phyloP scores from a whole-genome alignment of 2,329 filamentous ascomycete species.

The Pseudocercospora musae region DNA sequence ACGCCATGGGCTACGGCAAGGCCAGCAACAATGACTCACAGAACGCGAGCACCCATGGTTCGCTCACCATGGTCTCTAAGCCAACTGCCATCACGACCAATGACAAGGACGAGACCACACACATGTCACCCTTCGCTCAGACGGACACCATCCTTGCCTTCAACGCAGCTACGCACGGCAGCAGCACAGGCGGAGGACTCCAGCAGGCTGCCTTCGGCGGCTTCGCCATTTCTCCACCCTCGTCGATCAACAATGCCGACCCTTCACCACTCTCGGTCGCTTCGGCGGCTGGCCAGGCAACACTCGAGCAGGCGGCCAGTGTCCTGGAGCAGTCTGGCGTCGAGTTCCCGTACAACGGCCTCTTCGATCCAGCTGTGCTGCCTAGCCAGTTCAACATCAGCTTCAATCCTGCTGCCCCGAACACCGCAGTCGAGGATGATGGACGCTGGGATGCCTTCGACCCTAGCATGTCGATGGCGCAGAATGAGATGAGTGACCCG shows the following conservation, averaged over 20 bases:
- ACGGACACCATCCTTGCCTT: conserved; percentile 11
- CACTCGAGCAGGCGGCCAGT: conserved; percentile 14
- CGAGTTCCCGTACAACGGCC: neutral
- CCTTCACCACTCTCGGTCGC: neutral
- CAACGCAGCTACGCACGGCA: conserved; percentile 11
- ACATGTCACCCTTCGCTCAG: conserved; percentile 12
- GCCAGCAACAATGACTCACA: conserved; percentile 16
- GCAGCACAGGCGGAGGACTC: conserved; percentile 9
- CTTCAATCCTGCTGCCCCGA: conserved; percentile 22
- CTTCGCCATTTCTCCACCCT: neutral
- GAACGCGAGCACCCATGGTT: conserved; percentile 15
- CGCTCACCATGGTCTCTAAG: conserved; percentile 20
- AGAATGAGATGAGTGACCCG: conserved; percentile 81
- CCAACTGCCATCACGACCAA: conserved; percentile 19
- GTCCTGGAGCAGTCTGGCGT: neutral
- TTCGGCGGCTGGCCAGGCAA: neutral
- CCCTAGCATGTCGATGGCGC: conserved; percentile 83
- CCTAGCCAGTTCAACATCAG: conserved; percentile 17
- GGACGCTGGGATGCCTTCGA: conserved; percentile 8
- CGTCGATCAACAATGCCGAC: conserved; percentile 2
- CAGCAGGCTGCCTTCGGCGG: neutral
- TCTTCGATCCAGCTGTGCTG: conserved; percentile 9
- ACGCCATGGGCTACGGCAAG: conserved; percentile 13
- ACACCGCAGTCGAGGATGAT: conserved; percentile 13
- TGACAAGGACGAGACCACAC: conserved; percentile 7